Evolutionary conservation across 306 rosid species (phyloP).

Genomic region (Hippophae tibetana): DNA sequence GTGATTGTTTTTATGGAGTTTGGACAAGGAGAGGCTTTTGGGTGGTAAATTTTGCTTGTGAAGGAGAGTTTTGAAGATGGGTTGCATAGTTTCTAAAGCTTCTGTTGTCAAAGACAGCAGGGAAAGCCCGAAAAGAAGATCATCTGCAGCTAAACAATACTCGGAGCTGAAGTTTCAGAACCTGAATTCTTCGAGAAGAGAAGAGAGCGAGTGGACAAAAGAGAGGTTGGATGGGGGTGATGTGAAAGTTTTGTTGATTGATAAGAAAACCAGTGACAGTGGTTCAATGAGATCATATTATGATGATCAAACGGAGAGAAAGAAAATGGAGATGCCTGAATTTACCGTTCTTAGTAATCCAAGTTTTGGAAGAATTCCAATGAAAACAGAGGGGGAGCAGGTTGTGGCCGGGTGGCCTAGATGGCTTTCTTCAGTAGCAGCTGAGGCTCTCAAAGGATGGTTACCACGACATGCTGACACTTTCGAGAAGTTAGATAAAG

Average conservation of each 20-base stretch:
- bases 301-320: conserved; percentile 38
- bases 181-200: conserved; percentile 54
- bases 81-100: conserved; percentile 50
- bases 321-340: conserved; percentile 36
- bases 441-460: conserved; percentile 86
- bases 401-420: conserved; percentile 95
- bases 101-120: conserved; percentile 53
- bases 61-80: conserved; percentile 43
- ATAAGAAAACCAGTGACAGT: conserved; percentile 24
- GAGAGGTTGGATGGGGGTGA: conserved; percentile 30
- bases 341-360: conserved; percentile 29
- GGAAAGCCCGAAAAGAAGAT: conserved; percentile 40
- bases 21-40: conserved; percentile 17
- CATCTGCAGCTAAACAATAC: conserved; percentile 26
- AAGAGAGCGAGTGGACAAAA: conserved; percentile 36
- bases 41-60: conserved; percentile 20
- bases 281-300: conserved; percentile 33
- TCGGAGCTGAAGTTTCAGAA: conserved; percentile 28
- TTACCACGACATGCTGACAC: conserved; percentile 64
- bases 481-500: conserved; percentile 70
- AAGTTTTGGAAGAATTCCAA: conserved; percentile 54
- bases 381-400: conserved; percentile 58
- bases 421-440: conserved; percentile 84
- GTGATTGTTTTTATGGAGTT: conserved; percentile 23
- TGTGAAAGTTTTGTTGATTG: conserved; percentile 36